phyloP scores from a whole-genome alignment of 768 basidiomycete species.

The Phylloporus rhodoxanthus region DNA sequence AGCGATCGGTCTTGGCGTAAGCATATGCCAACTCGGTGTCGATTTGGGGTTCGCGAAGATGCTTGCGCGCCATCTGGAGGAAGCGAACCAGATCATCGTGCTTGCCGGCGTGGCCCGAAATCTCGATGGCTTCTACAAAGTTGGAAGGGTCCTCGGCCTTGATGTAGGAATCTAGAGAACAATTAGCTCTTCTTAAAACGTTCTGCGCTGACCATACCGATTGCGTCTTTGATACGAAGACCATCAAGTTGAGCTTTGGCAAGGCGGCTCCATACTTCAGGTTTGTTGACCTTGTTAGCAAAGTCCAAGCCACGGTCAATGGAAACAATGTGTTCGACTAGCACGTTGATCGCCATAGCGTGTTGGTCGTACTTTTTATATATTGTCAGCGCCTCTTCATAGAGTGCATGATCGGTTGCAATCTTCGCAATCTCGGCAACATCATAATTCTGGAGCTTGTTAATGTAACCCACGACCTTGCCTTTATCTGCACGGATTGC shows the following conservation, averaged over 20 bases:
- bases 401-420: slow-evolving; percentile 91
- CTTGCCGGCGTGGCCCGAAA: slow-evolving; percentile 87
- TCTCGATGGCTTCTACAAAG: slow-evolving; percentile 93
- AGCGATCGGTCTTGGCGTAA: slow-evolving; percentile 94
- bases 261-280: slow-evolving; percentile 94
- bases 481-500: slow-evolving; percentile 97
- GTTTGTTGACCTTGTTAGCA: slow-evolving; percentile 92
- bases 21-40: slow-evolving; percentile 98
- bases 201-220: slow-evolving; percentile 52
- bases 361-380: slow-evolving; percentile 98
- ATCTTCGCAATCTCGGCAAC: slow-evolving; percentile 92
- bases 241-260: slow-evolving; percentile 99
- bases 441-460: slow-evolving; percentile 95
- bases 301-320: slow-evolving; percentile 95
- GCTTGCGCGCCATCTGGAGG: slow-evolving; percentile 98
- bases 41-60: slow-evolving; percentile 93
- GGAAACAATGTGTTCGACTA: slow-evolving; percentile 97
- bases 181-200: neutral
- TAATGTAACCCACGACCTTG: slow-evolving; percentile 97
- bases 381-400: slow-evolving; percentile 94
- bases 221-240: slow-evolving; percentile 94
- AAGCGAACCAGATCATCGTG: slow-evolving; percentile 92
- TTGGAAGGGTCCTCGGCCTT: slow-evolving; percentile 94
- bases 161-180: slow-evolving; percentile 81
- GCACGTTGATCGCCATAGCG: slow-evolving; percentile 91